Evolutionary conservation across 257 asterid species (phyloP).

Genomic region (Solanum lignicaule): DNA sequence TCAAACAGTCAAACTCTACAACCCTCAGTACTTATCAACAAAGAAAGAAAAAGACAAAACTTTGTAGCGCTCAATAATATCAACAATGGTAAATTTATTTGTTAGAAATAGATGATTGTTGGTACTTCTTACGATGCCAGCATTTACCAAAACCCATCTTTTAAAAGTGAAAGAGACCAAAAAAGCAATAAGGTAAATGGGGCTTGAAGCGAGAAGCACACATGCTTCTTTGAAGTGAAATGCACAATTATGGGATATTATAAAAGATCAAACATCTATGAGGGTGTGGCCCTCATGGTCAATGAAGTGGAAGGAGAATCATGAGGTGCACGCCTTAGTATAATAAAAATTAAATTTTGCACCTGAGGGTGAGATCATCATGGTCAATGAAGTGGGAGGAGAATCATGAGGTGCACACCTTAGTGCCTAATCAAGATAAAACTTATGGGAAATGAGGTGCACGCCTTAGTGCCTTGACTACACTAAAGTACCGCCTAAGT

Average conservation of each 20-base stretch:
- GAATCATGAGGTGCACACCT: not conserved
- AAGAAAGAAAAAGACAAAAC: not conserved
- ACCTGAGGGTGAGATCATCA: not conserved
- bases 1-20: not conserved
- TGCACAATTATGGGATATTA: not conserved
- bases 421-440: not conserved
- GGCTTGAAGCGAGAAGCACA: not conserved
- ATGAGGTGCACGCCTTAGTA: not conserved
- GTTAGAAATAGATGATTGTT: not conserved
- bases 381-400: not conserved
- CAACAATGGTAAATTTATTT: not conserved
- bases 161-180: not conserved
- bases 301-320: not conserved
- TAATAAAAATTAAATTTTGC: not conserved
- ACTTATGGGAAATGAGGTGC: not conserved
- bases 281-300: not conserved
- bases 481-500: not conserved
- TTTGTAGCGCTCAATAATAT: not conserved
- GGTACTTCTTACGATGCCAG: not conserved
- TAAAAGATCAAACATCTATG: not conserved
- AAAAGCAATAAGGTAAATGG: not conserved
- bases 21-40: not conserved
- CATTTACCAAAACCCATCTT: not conserved
- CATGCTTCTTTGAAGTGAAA: not conserved
- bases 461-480: not conserved